Percentiles rank a stretch among this genome's conserved stretches.
phyloP scores from a whole-genome alignment of 495 filamentous ascomycete species.

The Pseudevernia furfuracea region DNA sequence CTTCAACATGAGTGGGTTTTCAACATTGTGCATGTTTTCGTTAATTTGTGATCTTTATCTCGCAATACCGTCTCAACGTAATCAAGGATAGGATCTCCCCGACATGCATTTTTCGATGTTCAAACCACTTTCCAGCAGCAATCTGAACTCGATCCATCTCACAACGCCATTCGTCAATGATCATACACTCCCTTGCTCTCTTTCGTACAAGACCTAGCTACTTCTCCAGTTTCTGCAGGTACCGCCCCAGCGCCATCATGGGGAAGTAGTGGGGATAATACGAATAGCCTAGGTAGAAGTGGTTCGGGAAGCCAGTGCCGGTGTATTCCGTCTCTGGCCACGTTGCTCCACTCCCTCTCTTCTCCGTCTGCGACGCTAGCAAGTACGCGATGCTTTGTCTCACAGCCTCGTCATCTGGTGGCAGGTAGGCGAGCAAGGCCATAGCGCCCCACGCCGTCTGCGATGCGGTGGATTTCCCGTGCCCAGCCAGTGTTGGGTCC shows the following conservation, averaged over 20 bases:
- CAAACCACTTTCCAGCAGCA: too few relatives aligned
- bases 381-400: conserved; percentile 27
- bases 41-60: too few relatives aligned
- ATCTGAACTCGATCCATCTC: too few relatives aligned
- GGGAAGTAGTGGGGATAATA: conserved; percentile 37
- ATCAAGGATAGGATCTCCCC: too few relatives aligned
- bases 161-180: too few relatives aligned
- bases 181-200: too few relatives aligned
- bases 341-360: conserved; percentile 15
- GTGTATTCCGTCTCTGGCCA: conserved; percentile 31
- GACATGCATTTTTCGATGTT: too few relatives aligned
- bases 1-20: too few relatives aligned
- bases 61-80: too few relatives aligned
- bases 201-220: background rate
- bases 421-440: conserved; percentile 27
- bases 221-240: conserved; percentile 9
- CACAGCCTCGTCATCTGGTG: conserved; percentile 18
- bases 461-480: conserved; percentile 29
- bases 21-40: too few relatives aligned
- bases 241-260: conserved; percentile 36
- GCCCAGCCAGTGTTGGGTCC: conserved; percentile 21
- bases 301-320: conserved; percentile 34
- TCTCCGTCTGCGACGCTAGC: conserved; percentile 16
- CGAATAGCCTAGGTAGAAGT: conserved; percentile 33
- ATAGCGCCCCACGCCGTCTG: conserved; percentile 38